Conservation (phyloP, 257 asterid genomes). For the Handroanthus guayacan region DNA sequence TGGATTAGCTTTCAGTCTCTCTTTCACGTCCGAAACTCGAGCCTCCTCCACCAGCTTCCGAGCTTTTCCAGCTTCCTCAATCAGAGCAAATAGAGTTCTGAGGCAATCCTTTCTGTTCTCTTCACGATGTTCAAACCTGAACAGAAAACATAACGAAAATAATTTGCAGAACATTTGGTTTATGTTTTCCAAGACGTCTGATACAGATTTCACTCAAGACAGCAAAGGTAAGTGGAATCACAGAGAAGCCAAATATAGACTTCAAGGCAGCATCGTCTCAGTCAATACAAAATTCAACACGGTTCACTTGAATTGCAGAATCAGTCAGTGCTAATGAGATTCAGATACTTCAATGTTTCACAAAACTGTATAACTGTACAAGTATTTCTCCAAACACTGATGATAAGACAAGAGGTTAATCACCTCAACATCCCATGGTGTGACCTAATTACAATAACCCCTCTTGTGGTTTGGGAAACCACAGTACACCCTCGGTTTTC, state of each 20-base stretch:
- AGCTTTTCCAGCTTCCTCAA: conserved; percentile 91
- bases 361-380: neutral
- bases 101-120: conserved; percentile 97
- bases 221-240: neutral
- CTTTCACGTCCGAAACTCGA: conserved; percentile 63
- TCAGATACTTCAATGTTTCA: neutral
- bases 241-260: neutral
- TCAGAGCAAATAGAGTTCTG: conserved; percentile 72
- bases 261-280: neutral
- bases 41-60: conserved; percentile 67
- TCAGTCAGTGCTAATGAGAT: neutral
- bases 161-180: neutral
- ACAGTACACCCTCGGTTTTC: no score
- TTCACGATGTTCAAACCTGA: conserved; percentile 89
- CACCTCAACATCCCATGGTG: no score
- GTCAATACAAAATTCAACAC: neutral
- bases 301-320: conserved; percentile 4
- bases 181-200: neutral
- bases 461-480: no score
- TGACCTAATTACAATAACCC: no score
- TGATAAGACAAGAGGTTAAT: neutral
- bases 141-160: neutral
- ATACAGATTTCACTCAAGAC: neutral
- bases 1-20: conserved; percentile 78
- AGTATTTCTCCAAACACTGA: conserved; percentile 15